Percentiles rank a stretch among this genome's conserved stretches.
Conservation (phyloP, 108 stramenopile genomes). For the Seminavis robusta region DNA sequence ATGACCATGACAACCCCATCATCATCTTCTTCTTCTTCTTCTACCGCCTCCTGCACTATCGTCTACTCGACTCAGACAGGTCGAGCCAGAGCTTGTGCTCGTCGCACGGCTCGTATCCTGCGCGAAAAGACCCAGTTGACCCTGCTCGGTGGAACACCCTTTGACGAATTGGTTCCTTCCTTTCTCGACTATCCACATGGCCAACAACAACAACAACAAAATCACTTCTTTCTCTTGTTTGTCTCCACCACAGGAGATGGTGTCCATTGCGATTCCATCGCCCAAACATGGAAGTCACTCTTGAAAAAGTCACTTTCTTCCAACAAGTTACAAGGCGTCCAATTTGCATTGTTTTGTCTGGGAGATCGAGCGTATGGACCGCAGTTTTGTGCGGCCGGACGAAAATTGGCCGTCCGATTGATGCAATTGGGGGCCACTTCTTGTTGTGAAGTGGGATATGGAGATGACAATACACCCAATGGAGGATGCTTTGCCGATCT, state of each 20-base stretch:
- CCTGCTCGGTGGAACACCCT: constrained; percentile 36
- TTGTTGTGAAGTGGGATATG: constrained; percentile 70
- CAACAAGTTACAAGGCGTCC: constrained; percentile 25
- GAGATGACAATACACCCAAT: constrained; percentile 76
- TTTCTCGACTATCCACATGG: constrained; percentile 21
- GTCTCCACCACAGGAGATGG: constrained; percentile 86
- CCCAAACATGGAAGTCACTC: constrained; percentile 56
- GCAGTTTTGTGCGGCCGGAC: constrained; percentile 79
- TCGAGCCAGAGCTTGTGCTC: constrained; percentile 79
- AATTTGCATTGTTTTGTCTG: constrained; percentile 72
- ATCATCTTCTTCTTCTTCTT: no score
- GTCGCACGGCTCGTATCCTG: constrained; percentile 65
- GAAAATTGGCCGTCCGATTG: constrained; percentile 76
- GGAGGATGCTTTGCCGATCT: constrained; percentile 83
- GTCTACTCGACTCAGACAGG: constrained; percentile 80
- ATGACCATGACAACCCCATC: no score
- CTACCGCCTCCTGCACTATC: constrained; percentile 49
- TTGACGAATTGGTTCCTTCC: constrained; percentile 44
- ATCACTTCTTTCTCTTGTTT: constrained; percentile 48
- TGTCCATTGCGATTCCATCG: constrained; percentile 72
- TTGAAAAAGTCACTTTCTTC: constrained; percentile 57
- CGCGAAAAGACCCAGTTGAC: constrained; percentile 16
- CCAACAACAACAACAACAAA: constrained; percentile 2
- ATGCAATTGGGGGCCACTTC: constrained; percentile 64
- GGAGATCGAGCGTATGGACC: constrained; percentile 87